Evolutionary conservation across 768 basidiomycete species (phyloP).

Genomic region (Tricholoma flavovirens): DNA sequence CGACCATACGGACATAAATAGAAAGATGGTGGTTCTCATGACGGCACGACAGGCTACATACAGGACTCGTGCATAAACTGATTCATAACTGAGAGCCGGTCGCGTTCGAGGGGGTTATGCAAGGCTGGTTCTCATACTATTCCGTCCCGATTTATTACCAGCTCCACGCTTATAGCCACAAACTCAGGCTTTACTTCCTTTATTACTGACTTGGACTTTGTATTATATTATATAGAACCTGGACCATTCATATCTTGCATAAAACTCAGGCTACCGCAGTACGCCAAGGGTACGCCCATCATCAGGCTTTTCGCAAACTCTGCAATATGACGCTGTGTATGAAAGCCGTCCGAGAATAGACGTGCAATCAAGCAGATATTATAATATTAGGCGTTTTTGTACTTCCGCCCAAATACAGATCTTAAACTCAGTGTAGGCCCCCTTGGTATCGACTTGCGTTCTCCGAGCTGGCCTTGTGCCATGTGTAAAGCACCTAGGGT

Average conservation of each 20-base stretch:
- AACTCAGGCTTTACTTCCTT: too few species aligned
- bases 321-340: too few species aligned
- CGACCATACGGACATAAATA: conserved; percentile 26
- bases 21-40: background rate
- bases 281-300: too few species aligned
- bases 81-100: background rate
- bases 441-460: conserved; percentile 17
- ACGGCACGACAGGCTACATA: background rate
- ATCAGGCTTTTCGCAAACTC: too few species aligned
- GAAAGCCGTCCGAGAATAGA: too few species aligned
- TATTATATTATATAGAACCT: background rate
- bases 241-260: background rate
- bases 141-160: background rate
- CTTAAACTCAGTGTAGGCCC: conserved; percentile 22
- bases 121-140: background rate
- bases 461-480: conserved; percentile 47
- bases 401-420: conserved; percentile 28
- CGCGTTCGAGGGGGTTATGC: background rate
- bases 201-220: background rate
- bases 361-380: background rate
- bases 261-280: too few species aligned
- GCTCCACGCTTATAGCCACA: background rate
- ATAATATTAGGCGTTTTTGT: conserved; percentile 18
- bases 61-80: background rate
- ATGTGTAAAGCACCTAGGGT: conserved; percentile 48